Base-by-base conservation (phyloP, 2,329 filamentous ascomycete genomes). In the Orbilia javanica region DNA sequence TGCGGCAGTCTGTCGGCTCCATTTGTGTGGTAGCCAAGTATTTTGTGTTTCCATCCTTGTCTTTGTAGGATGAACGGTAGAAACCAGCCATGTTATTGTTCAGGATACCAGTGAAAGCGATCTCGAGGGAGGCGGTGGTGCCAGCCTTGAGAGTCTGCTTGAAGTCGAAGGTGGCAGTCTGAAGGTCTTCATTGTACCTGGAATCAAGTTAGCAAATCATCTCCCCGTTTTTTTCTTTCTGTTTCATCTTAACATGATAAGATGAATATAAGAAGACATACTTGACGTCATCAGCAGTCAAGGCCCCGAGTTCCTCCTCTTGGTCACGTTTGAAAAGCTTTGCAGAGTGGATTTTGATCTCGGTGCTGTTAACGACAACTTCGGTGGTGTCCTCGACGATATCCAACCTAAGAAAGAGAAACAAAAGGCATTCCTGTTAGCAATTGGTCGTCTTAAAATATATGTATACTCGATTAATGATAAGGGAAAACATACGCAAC, bases 41-140 rank as follows among this genome's bases (percentile, higher is more conserved):
- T 81, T 92, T 92, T 74, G 91, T 90, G 77, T 89, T 89, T 44
- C 95, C 95, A 82, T 96, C 90, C 60, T 89, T 85, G 79, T 90
- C 90, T 87, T 96, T 96, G 87, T 95, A 98, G 5, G 93, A 96
- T 0, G 94, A 97, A 74, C 95, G 90, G 86, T 98, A 98, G 88
- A 98, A 98, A 57, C 81, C 95, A 60, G 94, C 94, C 93, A 98
- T 97, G 85, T 96, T 95, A 84, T 97, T 93, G 84, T 97, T 97
- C 82, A 97, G 86, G 50, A 87, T 88, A 46, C 94, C 94, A 8
- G 89, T 90, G 85, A 96, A 97, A 81, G 88, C 91, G 82, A 94
- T 89, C 82, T 90, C 90, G 79, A 96, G 85, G 85, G 91, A 90
- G 20, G 92, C 93, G 86, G 94, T 94, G 82, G 89, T 88, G 25